Evolutionary conservation across 2,329 filamentous ascomycete species (phyloP).

Genomic region (Curvularia eragrostidis): DNA sequence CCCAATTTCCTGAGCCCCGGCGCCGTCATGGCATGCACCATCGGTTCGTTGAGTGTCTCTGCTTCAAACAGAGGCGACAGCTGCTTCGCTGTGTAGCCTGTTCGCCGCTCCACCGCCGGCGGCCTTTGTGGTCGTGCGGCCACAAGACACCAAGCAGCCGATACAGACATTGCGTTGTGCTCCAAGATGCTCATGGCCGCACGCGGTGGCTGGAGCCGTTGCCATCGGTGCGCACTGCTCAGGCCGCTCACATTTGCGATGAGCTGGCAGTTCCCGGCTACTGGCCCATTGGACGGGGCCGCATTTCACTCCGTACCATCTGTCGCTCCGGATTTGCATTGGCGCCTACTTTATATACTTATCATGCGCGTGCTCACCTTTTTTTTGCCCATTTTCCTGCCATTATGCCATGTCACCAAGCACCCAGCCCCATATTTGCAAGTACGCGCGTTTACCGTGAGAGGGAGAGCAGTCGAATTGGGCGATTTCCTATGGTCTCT

Average conservation of each 20-base stretch:
- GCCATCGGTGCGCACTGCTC: slow-evolving; percentile 43
- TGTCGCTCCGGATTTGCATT: slow-evolving; percentile 33
- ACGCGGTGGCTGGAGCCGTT: slow-evolving; percentile 33
- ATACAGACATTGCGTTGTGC: slow-evolving; percentile 16
- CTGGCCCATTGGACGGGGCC: slow-evolving; percentile 37
- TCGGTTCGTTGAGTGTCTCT: slow-evolving; percentile 24
- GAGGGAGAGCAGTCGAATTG: slow-evolving; percentile 32
- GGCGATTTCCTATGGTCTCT: slow-evolving; percentile 3
- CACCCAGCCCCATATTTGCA: slow-evolving; percentile 35
- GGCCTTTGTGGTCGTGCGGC: neutral
- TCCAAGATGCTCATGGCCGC: slow-evolving; percentile 36
- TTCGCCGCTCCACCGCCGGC: slow-evolving; percentile 4
- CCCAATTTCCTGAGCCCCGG: slow-evolving; percentile 30
- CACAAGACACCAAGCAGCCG: slow-evolving; percentile 26
- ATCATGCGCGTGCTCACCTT: slow-evolving; percentile 43
- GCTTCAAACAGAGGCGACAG: slow-evolving; percentile 18
- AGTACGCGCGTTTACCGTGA: slow-evolving; percentile 27
- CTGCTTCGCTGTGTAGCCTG: slow-evolving; percentile 20
- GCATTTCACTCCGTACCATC: slow-evolving; percentile 41
- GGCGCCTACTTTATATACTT: slow-evolving; percentile 46
- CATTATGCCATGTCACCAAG: slow-evolving; percentile 50
- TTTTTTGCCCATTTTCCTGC: slow-evolving; percentile 38
- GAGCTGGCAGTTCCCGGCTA: slow-evolving; percentile 43
- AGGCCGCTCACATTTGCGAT: slow-evolving; percentile 40
- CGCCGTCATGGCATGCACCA: slow-evolving; percentile 32